phyloP scores from a whole-genome alignment of 306 rosid genomes.

The cucumber (Cucumis sativus) region Cucumber_9930_V3 NC_026655.2:31784001-31784500 shows the following conservation, averaged over 20 bases:
- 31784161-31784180: slow-evolving; percentile 78
- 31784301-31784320: neutral
- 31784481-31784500: no score
- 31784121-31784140: slow-evolving; percentile 79
- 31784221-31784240: neutral
- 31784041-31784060: slow-evolving; percentile 77
- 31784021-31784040: slow-evolving; percentile 76
- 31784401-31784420: no score
- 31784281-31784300: neutral
- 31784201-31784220: slow-evolving; percentile 46
- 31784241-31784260: neutral
- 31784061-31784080: slow-evolving; percentile 74
- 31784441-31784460: no score
- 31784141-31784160: slow-evolving; percentile 83
- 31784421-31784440: no score
- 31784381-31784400: no score
- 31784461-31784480: no score
- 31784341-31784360: no score
- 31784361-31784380: no score
- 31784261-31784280: neutral
- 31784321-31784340: no score
- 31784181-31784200: slow-evolving; percentile 48
- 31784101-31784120: slow-evolving; percentile 76
- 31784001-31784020: neutral
- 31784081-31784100: slow-evolving; percentile 68